A percentile compares a stretch with the other conserved stretches of the same genome.
phyloP scores from a whole-genome alignment of 1,284 basidiomycete genomes.

The Boletellus deceptivus region DNA sequence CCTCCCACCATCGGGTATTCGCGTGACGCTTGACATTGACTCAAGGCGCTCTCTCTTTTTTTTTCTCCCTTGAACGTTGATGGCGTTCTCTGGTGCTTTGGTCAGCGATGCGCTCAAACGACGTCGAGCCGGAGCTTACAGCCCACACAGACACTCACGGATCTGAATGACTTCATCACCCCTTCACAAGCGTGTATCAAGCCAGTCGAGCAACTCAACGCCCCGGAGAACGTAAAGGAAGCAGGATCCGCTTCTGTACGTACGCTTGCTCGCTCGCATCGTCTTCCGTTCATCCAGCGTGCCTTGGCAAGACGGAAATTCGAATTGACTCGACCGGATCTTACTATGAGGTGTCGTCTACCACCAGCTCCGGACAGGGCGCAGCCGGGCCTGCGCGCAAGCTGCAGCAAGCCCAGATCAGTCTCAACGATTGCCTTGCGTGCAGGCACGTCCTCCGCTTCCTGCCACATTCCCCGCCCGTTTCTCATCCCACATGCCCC shows the following conservation, averaged over 20 bases:
- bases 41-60: not conserved
- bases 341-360: constrained; percentile 70
- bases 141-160: constrained; percentile 71
- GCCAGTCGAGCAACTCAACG: constrained; percentile 75
- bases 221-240: constrained; percentile 41
- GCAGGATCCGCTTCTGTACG: constrained; percentile 61
- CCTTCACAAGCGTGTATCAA: constrained; percentile 98
- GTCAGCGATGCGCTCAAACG: constrained; percentile 44
- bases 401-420: constrained; percentile 92
- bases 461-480: not conserved
- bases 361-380: constrained; percentile 23
- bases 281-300: constrained; percentile 4
- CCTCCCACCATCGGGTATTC: not conserved
- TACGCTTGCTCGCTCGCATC: constrained; percentile 2
- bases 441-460: constrained; percentile 61
- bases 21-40: not conserved
- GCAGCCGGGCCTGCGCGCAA: constrained; percentile 45
- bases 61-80: constrained; percentile 30
- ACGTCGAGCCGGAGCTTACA: not conserved
- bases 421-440: constrained; percentile 91
- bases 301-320: constrained; percentile 72
- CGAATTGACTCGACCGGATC: constrained; percentile 76
- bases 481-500: constrained; percentile 6
- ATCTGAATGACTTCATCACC: constrained; percentile 97
- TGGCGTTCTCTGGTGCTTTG: constrained; percentile 91